Conservation (phyloP, 2,329 filamentous ascomycete genomes). For the Colletotrichum musae region DNA sequence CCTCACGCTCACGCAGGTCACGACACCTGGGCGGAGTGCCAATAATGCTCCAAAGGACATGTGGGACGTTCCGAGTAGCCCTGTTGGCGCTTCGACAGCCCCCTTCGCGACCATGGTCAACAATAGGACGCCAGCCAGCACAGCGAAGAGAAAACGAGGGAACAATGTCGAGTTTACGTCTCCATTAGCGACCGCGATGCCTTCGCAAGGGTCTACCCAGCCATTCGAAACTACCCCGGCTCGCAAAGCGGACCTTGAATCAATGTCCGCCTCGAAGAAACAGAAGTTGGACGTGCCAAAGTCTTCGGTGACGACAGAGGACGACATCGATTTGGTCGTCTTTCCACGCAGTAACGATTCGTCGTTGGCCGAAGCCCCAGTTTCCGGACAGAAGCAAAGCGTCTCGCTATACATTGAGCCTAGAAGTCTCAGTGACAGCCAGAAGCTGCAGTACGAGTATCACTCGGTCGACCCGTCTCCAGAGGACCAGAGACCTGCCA, state of each 20-base stretch:
- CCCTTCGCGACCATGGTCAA: conserved; percentile 12
- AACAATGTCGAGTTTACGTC: conserved; percentile 28
- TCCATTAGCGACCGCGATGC: conserved; percentile 18
- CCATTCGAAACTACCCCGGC: conserved; percentile 34
- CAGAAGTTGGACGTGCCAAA: neutral
- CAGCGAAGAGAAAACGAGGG: conserved; percentile 29
- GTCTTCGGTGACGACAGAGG: conserved; percentile 11
- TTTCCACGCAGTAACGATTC: conserved; percentile 39
- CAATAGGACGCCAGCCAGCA: conserved; percentile 15
- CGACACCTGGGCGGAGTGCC: conserved; percentile 48
- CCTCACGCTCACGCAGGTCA: conserved; percentile 53
- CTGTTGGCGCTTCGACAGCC: conserved; percentile 44
- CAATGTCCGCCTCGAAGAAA: conserved; percentile 1
- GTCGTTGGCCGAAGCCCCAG: conserved; percentile 14
- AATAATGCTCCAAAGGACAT: conserved; percentile 47
- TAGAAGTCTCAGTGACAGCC: conserved; percentile 53
- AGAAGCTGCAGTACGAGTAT: conserved; percentile 57
- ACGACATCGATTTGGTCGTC: conserved; percentile 45
- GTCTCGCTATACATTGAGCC: conserved; percentile 52
- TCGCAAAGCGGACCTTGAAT: conserved; percentile 1
- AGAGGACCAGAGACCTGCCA: conserved; percentile 28
- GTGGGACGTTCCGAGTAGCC: conserved; percentile 64
- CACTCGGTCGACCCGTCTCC: conserved; percentile 46
- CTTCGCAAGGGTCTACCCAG: conserved; percentile 27
- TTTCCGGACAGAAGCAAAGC: conserved; percentile 33